phyloP scores from a whole-genome alignment of 139 green algal genomes.

The Closterium sp. region DNA sequence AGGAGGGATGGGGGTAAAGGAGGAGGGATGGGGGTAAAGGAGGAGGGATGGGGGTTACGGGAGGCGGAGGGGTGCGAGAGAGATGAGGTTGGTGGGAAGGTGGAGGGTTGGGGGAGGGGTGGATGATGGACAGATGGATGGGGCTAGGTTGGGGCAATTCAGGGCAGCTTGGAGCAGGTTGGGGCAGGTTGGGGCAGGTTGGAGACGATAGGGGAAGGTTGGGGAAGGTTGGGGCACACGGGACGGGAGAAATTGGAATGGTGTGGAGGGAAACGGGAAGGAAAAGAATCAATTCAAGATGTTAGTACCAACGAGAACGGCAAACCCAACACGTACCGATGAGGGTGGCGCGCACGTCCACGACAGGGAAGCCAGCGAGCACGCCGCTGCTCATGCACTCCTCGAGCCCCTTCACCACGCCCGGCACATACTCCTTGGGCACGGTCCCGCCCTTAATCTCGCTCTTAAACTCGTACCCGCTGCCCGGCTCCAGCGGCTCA shows the following conservation, averaged over 20 bases:
- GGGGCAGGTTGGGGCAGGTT: no score
- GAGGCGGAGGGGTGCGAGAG: background rate
- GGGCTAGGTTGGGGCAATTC: background rate
- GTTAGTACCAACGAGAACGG: constrained; percentile 43
- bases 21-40: no score
- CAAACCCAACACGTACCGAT: constrained; percentile 50
- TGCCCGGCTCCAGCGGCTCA: constrained; percentile 90
- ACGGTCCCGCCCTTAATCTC: constrained; percentile 97
- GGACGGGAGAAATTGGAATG: no score
- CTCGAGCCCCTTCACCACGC: constrained; percentile 92
- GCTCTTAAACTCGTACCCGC: constrained; percentile 88
- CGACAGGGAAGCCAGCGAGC: constrained; percentile 73
- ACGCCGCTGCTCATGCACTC: constrained; percentile 87
- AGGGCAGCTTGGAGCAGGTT: no score
- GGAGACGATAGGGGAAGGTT: no score
- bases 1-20: no score
- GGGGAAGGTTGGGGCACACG: no score
- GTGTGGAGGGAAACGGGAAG: no score
- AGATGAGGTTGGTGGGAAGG: background rate
- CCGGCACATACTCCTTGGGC: constrained; percentile 99
- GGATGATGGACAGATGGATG: background rate
- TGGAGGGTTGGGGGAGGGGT: background rate
- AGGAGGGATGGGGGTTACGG: background rate
- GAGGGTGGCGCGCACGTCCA: constrained; percentile 78
- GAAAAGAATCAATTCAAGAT: background rate